Evolutionary conservation across 371 early-diverging fungal genomes (phyloP), one percentile per base, ranked within the genome.

Genomic region (Mortierella sp.): DNA sequence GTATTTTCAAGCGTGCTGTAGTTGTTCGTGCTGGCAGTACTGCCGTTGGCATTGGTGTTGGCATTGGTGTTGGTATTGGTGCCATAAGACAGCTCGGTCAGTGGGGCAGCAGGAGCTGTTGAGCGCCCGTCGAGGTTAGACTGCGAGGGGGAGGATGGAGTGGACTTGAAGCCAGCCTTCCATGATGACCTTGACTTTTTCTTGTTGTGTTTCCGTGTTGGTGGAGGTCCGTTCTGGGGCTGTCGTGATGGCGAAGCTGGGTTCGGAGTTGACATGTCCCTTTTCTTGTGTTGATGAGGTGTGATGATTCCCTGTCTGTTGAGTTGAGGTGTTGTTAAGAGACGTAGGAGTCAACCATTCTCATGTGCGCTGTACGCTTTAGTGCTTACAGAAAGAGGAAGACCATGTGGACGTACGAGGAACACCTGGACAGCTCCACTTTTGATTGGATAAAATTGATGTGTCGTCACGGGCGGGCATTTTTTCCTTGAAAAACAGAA

Each of bases 101-200:
- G 38, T 35, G 48, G 35, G 7, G 21, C 78, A 29, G 48, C 58
- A 49, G 81, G 29, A 27, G 41, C 44, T 3, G 85, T 70, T 4
- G 74, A 32, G 46, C 75, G 85, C 44, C 65, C 56, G 29, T 84
- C 86, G 16, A 78, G 24, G 27, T 71, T 27, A 8, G 76, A 46
- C 32, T 80, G 87, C 0, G 75, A 75, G 11, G 87, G 87, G 1
- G 87, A 87, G 46, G 87, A 87, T 7, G 87, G 87, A 0, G 83
- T 87, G 58, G 78, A 80, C 18, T 80, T 87, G 73, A 76, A 87
- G 54, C 80, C 81, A 6, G 87, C 78, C 44, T 87, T 87, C 87
- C 87, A 87, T 3, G 87, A 86, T 51, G 82, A 79, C 74, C 83
- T 80, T 14, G 83, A 80, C 46, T 87, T 87, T 55, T 87, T 87